Percentiles rank a stretch among this genome's conserved stretches.
phyloP scores from a whole-genome alignment of 257 asterid species.

The Petunia secreta region DNA sequence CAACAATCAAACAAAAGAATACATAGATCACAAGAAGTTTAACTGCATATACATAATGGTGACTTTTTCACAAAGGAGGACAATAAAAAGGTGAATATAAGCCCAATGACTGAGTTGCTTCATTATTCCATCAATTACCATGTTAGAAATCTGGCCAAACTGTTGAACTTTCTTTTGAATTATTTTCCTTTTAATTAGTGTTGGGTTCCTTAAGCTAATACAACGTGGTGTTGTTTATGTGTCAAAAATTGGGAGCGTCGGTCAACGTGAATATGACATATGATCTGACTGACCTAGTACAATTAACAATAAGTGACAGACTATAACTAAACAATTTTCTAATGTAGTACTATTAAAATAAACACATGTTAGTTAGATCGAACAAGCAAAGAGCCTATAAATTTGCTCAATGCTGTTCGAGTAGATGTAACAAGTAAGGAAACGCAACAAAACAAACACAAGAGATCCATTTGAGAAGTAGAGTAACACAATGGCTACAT shows the following conservation, averaged over 20 bases:
- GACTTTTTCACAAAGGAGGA: too few relatives aligned
- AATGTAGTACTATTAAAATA: neutral
- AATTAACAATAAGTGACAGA: neutral
- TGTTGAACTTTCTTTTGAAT: neutral
- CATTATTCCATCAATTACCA: neutral
- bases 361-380: neutral
- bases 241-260: neutral
- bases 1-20: too few relatives aligned
- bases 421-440: neutral
- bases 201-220: neutral
- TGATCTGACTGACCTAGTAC: neutral
- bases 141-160: neutral
- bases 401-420: neutral
- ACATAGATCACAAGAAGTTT: too few relatives aligned
- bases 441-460: neutral
- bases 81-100: too few relatives aligned
- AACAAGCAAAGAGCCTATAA: neutral
- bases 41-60: too few relatives aligned
- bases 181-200: neutral
- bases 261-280: conserved; percentile 23
- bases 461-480: neutral
- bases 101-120: too few relatives aligned
- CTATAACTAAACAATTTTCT: neutral
- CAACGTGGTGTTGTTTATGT: neutral
- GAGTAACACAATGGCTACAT: conserved; percentile 33